A percentile compares a stretch with the other conserved stretches of the same genome.
Conservation (phyloP, 106 monocot species). For the Gastrodia elata region DNA sequence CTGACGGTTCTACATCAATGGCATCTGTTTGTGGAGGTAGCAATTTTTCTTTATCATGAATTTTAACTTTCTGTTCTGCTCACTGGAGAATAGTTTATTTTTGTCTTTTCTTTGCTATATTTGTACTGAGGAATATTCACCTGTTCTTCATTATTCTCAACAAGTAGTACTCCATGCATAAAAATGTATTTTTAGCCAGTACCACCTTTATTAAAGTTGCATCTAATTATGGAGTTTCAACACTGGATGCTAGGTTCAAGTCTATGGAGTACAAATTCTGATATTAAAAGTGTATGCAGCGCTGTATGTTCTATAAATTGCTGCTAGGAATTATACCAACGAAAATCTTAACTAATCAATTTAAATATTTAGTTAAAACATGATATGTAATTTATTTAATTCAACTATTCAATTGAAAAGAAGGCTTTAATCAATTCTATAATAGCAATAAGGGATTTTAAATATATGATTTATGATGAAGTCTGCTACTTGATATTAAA, state of each 20-base stretch:
- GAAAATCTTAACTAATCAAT: not conserved
- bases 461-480: not conserved
- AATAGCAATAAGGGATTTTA: not conserved
- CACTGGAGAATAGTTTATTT: not conserved
- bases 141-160: not conserved
- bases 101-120: not conserved
- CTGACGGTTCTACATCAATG: conserved; percentile 99
- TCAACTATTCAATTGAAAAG: not conserved
- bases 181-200: not conserved
- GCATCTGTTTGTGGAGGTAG: conserved; percentile 98
- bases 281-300: not conserved
- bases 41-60: not conserved
- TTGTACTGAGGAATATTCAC: not conserved
- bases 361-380: not conserved
- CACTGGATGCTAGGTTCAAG: not conserved
- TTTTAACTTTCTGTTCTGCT: not conserved
- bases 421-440: not conserved
- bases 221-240: not conserved
- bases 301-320: not conserved
- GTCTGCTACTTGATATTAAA: not conserved
- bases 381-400: not conserved
- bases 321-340: not conserved
- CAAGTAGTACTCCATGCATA: not conserved
- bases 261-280: not conserved
- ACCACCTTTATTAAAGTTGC: not conserved